Conservation (phyloP, 768 basidiomycete genomes). For the Infundibulicybe gibba region DNA sequence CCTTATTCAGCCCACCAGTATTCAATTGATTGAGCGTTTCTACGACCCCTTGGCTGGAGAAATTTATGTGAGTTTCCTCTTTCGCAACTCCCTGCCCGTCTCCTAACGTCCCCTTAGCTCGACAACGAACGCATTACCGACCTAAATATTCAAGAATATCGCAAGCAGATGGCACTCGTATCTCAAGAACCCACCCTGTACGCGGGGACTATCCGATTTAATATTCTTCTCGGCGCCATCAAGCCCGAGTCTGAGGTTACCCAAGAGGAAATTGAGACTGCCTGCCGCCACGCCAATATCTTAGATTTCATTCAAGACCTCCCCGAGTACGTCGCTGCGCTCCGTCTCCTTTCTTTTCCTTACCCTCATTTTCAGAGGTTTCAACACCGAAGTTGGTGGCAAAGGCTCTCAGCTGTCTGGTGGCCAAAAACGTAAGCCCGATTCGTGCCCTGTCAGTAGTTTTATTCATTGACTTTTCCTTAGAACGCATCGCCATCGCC, state of each 20-base stretch:
- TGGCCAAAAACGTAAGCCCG: conserved; percentile 72
- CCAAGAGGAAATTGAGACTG: conserved; percentile 81
- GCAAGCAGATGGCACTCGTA: conserved; percentile 84
- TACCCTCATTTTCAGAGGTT: conserved; percentile 49
- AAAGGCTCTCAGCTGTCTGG: conserved; percentile 89
- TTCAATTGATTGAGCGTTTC: conserved; percentile 82
- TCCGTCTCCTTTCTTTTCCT: not conserved
- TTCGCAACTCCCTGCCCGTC: not conserved
- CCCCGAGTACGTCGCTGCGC: conserved; percentile 55
- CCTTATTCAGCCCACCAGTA: conserved; percentile 33
- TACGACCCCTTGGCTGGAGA: conserved; percentile 76
- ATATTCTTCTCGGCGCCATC: conserved; percentile 81
- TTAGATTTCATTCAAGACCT: conserved; percentile 85
- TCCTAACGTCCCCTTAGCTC: conserved; percentile 35
- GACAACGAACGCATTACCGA: conserved; percentile 75
- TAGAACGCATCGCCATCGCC: conserved; percentile 78
- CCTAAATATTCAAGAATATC: conserved; percentile 82
- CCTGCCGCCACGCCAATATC: conserved; percentile 85
- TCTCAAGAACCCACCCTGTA: conserved; percentile 92
- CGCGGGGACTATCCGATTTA: conserved; percentile 86
- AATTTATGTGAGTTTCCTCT: conserved; percentile 45
- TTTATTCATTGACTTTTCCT: not conserved
- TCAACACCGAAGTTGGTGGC: conserved; percentile 89
- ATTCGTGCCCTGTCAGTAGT: not conserved
- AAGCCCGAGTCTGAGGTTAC: conserved; percentile 78